Evolutionary conservation across 2,329 filamentous ascomycete species (phyloP), one percentile per base, ranked within the genome.

Genomic region (Penicillium sp.): DNA sequence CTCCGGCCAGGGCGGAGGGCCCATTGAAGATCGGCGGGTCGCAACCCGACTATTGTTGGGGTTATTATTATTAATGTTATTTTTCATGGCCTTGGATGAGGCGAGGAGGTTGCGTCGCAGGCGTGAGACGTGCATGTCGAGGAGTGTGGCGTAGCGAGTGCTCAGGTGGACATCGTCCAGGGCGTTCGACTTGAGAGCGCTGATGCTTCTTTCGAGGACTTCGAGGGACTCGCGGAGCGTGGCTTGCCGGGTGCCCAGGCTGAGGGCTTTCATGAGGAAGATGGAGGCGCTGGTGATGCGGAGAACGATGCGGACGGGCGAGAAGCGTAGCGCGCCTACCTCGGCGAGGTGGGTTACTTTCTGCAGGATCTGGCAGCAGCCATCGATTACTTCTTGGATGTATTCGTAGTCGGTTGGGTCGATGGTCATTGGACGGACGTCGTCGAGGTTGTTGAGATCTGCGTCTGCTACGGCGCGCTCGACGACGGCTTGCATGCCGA

Each of bases 401-500:
- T 84, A 85, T 37, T 80, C 78, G 55, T 83, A 84, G 63, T 85
- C 83, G 50, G 77, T 76, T 1, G 79, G 75, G 56, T 82, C 79
- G 22, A 82, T 75, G 50, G 77, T 75, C 63, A 81, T 73, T 13
- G 77, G 70, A 11, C 79, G 66, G 39, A 79, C 70, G 70, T 79
- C 40, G 47, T 74, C 65, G 54, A 67, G 63, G 54, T 68, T 60
- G 41, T 72, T 71, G 6, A 70, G 62, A 39, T 73, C 70, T 27
- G 66, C 65, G 49, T 76, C 72, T 37, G 73, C 71, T 5, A 82
- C 71, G 1, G 78, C 79, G n/a, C 82, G 79, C 59, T 85, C 83
- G 3, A 85, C 82, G 3, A 85, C 79, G 2, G 83, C 83, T 68
- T 85, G 83, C 70, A 85, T 82, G 2, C 82, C 82, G 6, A 85